Evolutionary conservation across 805 yeast species (phyloP), one percentile per base, ranked within the genome.

Genomic region (Wickerhamomyces xylosicus): DNA sequence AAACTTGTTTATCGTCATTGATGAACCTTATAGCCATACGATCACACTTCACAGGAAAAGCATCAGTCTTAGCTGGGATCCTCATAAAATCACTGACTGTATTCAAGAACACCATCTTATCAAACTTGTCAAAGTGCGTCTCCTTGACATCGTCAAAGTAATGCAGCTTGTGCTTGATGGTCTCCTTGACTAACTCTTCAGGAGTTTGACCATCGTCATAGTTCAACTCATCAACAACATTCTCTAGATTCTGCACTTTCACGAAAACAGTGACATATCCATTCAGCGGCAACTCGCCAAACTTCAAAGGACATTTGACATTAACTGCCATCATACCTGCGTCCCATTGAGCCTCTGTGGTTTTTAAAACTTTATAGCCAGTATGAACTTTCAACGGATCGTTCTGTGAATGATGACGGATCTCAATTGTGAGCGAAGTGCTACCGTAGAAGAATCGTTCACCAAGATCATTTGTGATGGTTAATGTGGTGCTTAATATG

Each of bases 391-490:
- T 20, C 28, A 15, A 34, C 3, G 28, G 18, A 4, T 35, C 35
- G 2, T 21, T 15, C 10, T 27, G 19, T 5, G 20, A 2, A 17
- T 47, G 40, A 18, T n/a, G 22, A 19, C 47, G 40, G 2, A 40
- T 36, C 14, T 44, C 41, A 7, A 46, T 19, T 0, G 45, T 35
- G 7, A 52, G 19, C 0, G 39, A 20, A 2, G 52, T 47, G 19
- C 51, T 45, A 6, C 68, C 70, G 37, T 53, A 54, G 47, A 61
- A 64, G 41, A 55, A 58, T 33, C 48, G 49, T 19, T 66, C 70
- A 3, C 71, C 71, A 2, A 66, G 54, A 41, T 66, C 71, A 34
- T 65, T 66, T 3, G 64, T 50, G 14, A 66, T 40, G 1, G 59
- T 46, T 11, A 54, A 18, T 1, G 57, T 50, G 1, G 53, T 39